Evolutionary conservation across 2,329 filamentous ascomycete species (phyloP), one percentile per base, ranked within the genome.

Genomic region (Claviceps capensis): DNA sequence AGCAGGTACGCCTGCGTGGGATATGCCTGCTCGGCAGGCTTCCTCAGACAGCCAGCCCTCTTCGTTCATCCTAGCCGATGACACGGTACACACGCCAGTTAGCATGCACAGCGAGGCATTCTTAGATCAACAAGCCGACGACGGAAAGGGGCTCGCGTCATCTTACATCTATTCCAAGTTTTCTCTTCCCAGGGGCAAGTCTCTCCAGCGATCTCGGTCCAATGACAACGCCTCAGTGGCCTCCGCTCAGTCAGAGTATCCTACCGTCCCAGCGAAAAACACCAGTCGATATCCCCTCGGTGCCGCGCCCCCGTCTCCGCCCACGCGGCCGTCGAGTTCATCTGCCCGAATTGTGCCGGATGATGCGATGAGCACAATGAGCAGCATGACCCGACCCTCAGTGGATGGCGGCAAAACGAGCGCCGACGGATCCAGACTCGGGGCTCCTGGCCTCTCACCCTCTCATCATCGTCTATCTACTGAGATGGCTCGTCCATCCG

Each of bases 141-240:
- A 78, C 5, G 66, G 60, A 16, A 72, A 61, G 56, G 69, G 72
- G 7, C 74, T 75, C 1, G 78, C 81, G 2, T 76, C 85, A 0
- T 88, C 89, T 0, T 95, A 95, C 64, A 86, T 87, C 16, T 93
- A 96, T 64, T 84, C 88, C 7, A 94, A 86, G 54, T 95, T 89
- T 62, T 73, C 79, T 1, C 73, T 97, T 34, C 91, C 93, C 1
- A 80, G 91, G 55, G 91, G 91, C 14, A 87, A 93, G 64, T 76
- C 78, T 37, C 68, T 94, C 6, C 83, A 94, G 55, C 77, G 88
- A 53, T 76, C 80, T 41, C 83, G 83, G 1, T 65, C 76, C 13
- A 72, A 81, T 13, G 81, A 83, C 53, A 68, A 69, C 16, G 70
- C 74, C 30, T 70, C 72, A 0, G 71, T 66, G 22, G 63, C 74